Evolutionary conservation across 2,329 filamentous ascomycete species (phyloP), one percentile per base, ranked within the genome.

Genomic region (Apiospora phragmitis): DNA sequence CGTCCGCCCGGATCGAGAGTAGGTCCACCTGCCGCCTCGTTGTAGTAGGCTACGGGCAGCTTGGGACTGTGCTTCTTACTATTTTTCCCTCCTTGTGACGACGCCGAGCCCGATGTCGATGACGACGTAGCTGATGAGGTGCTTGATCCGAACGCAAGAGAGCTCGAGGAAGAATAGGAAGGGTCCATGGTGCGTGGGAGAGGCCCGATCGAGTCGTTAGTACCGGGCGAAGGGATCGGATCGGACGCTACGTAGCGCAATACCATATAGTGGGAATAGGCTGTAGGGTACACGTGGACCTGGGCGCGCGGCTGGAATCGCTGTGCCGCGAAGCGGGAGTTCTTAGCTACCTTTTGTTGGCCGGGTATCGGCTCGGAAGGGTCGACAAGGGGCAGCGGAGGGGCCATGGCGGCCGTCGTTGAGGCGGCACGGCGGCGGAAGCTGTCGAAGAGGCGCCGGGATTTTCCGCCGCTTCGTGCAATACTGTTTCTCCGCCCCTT

Each of bases 1-100:
- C 77, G 43, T 80, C 75, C n/a, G 16, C 32, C 21, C 78, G 79
- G 2, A 87, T 79, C 16, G 84, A 83, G 1, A 90, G 81, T 14
- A 87, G 78, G 14, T 86, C 83, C 0, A 85, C 79, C 79, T 66
- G 87, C 83, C 14, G 83, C 81, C 8, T 81, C 79, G 0, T 86
- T 87, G 74, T 83, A 84, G 76, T 83, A 86, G 9, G 82, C 77
- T 42, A 89, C 81, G 69, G 65, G 71, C 18, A 71, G 71, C 55
- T 70, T 73, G 29, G 69, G 43, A 42, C 49, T 70, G 29, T 70
- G 75, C 55, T 78, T 75, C 67, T 79, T 79, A 32, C 76, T 72
- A 21, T 35, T 78, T 51, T 66, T 75, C 59, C 71, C 67, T 9
- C 69, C 69, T 24, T 72, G 59, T 16, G 72, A 72, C 3, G 72